phyloP scores from a whole-genome alignment of 352 stramenopile species.

The Globisporangium paddicum region DNA sequence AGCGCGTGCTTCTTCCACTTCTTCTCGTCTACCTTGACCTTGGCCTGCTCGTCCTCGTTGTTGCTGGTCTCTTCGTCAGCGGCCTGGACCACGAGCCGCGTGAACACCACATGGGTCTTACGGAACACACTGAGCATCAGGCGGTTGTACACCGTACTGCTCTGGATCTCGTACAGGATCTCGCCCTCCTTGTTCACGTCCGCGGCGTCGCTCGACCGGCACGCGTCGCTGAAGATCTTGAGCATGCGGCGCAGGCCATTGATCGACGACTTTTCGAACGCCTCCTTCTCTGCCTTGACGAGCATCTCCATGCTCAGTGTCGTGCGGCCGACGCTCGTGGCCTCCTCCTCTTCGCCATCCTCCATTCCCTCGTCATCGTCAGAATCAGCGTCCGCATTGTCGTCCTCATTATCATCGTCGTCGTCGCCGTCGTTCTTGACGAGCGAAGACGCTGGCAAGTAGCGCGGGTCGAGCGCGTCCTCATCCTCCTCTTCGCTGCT shows the following conservation, averaged over 20 bases:
- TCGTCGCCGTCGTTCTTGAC: constrained; percentile 23
- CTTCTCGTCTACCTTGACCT: constrained; percentile 60
- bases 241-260: constrained; percentile 89
- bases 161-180: constrained; percentile 91
- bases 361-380: constrained; percentile 12
- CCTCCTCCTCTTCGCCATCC: constrained; percentile 19
- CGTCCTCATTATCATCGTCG: constrained; percentile 16
- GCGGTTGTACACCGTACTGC: constrained; percentile 92
- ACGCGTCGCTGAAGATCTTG: constrained; percentile 93
- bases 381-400: constrained; percentile 10
- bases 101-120: constrained; percentile 85
- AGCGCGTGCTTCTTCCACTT: constrained; percentile 80
- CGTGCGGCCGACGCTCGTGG: constrained; percentile 33
- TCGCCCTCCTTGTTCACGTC: constrained; percentile 63
- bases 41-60: constrained; percentile 21
- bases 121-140: constrained; percentile 94
- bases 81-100: constrained; percentile 56
- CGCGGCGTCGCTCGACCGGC: constrained; percentile 87
- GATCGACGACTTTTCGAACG: constrained; percentile 86
- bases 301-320: constrained; percentile 77
- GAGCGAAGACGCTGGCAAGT: constrained; percentile 44
- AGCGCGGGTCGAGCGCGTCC: constrained; percentile 70
- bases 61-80: constrained; percentile 17
- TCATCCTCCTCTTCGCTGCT: constrained; percentile 86
- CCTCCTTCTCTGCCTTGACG: constrained; percentile 81